Evolutionary conservation across 179 eudicot species (phyloP), one percentile per base, ranked within the genome.

Genomic region (Vitellaria paradoxa): DNA sequence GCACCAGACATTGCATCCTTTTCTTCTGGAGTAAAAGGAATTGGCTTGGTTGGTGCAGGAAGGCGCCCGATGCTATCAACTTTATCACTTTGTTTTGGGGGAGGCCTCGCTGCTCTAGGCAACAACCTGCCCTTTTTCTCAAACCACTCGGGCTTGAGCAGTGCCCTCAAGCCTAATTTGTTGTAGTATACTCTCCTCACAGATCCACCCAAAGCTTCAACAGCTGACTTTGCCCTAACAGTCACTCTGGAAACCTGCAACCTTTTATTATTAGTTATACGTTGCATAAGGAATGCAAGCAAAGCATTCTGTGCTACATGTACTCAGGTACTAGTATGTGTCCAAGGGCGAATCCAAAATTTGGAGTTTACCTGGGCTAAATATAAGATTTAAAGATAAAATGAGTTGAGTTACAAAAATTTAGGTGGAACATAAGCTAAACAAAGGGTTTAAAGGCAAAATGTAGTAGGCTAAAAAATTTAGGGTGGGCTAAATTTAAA

Each of bases 141-240:
- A 76, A 93, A 93, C 97, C 98, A 93, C 85, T 93, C 98, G 4
- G 97, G 97, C 80, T 92, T 92, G 13, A 92, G 91, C 81, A 93
- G 85, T 11, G 98, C 98, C 77, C 83, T 85, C 0, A 93, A 86
- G 15, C 98, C 98, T 68, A 93, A 60, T 77, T 93, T 81, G 82
- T 93, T 93, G 80, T 93, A 93, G 73, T 93, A 89, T 56, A 93
- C 98, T 87, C 81, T 89, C 84, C 95, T 89, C 9, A 93, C 97
- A 4, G 97, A 79, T 69, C 98, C 98, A 65, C 97, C 98, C 0
- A 90, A 89, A 5, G 93, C 98, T 80, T 93, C 98, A 67, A 93
- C 97, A 45, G 95, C 92, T 14, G 84, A 92, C 81, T 93, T 93
- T 55, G 98, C 97, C 81, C 95, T 79, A 14, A 86, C 97, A 0